Base-by-base conservation (phyloP, 2,329 filamentous ascomycete species). In the Pseudonectria buxi region DNA sequence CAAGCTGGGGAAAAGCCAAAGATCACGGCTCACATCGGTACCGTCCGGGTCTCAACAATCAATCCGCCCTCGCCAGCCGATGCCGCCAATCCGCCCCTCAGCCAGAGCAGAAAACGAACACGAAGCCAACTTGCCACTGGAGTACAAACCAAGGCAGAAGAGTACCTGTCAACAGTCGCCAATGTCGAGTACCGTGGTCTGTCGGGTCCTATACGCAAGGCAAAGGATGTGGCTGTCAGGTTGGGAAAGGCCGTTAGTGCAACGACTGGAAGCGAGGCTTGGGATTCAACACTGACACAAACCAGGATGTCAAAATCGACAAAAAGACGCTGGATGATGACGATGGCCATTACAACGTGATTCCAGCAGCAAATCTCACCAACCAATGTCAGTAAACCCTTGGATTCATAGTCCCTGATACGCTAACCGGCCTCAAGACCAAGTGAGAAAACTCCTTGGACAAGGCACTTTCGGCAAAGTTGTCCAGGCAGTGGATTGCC, bases 381-480 rank as follows among this genome's bases (percentile, higher is more conserved):
- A 81, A 92, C 29, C 76, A 87, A 76, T 98, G 89, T 95, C 73
- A 62, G 86, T 75, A n/a, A 13, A 13, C 10, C 15, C 9, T n/a
- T 14, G 18, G 18, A 22, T 14, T 14, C 14, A 7, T 24, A 22
- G 10, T 16, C 12, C 7, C 13, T 15, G 10, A 40, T 30, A 29
- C 13, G 12, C 30, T 41, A 26, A 67, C 44, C 24, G 27, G 25
- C 18, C 18, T 13, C 16, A 48, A 95, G 89, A 96, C 62, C 80
- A 85, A 65, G 90, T 98, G 50, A 72, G 83, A 42, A 87, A 87
- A 50, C 73, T 96, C 16, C 81, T 98, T 10, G 92, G 92, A 14
- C 92, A 98, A 64, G 92, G 92, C 45, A 98, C 92, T 0, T 98
- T 98, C 57, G 92, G 92, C 56, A 98, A 98, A 62, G 92, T 98